Evolutionary conservation across 352 stramenopile genomes (phyloP), one percentile per base, ranked within the genome.

Genomic region (Phytophthora colocasiae): DNA sequence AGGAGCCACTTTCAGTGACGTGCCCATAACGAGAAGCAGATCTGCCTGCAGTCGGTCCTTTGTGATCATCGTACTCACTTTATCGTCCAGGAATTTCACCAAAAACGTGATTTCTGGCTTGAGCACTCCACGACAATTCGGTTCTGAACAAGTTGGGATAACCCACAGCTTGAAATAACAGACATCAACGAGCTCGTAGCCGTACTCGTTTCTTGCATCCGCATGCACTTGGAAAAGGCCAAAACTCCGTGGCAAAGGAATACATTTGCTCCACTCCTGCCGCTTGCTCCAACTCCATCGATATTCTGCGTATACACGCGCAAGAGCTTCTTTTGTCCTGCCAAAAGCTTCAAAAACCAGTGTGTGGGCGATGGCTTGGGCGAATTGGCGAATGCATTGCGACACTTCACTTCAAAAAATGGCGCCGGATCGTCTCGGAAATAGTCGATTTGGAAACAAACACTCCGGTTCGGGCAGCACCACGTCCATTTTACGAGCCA

Each of bases 101-200:
- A 75, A 99, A 99, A 99, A 99, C 6, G 95, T 98, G 51, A 99
- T 98, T 57, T 98, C 91, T 0, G 97, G 97, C 80, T 99, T 99
- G 29, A 99, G 69, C 2, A 99, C 83, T 19, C 97, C 97, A 3
- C 89, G 84, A 49, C 95, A 98, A 36, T 91, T 76, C 6, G 72
- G 58, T 11, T 76, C 70, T 2, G 73, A 81, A 24, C 75, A 84
- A 47, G 91, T 95, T 0, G 85, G 83, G 32, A 95, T 89, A n/a
- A 88, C 73, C 6, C 90, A n/a, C 77, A 0, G 82, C 83, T 40
- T 89, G 79, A 61, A n/a, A 96, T 96, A 5, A 92, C 85, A 6
- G 82, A 60, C 67, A 96, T 82, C 8, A 95, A 64, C 22, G 58
- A 62, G 49, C 60, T 78, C 55, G 67, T 91, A 7, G 32, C n/a